Evolutionary conservation across 371 early-diverging fungal species (phyloP), one percentile per base, ranked within the genome.

Genomic region (Mucor mucedo): DNA sequence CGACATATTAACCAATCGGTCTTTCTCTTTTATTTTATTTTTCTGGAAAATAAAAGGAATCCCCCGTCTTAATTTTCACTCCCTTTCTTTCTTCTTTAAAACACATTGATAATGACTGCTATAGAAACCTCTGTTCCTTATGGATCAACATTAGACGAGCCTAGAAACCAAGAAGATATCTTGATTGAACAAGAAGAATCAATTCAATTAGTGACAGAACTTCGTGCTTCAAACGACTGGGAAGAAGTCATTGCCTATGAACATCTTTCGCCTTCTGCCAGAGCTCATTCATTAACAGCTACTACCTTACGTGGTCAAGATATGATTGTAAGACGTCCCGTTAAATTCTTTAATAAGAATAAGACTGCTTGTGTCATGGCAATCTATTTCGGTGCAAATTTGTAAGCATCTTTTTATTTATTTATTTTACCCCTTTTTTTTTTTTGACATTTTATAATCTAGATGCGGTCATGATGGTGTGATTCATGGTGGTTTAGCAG

Each of bases 401-500:
- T 80, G 80, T 76, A 75, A 79, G 72, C 60, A 11, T 27, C 29
- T n/a, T 50, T 48, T 48, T n/a, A n/a, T n/a, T 48, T 21, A 14
- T 28, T 48, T n/a, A n/a, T n/a, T 48, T 48, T 48, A 10, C 21
- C 30, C 30, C 9, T 30, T 10, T 2, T 16, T 14, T 55, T 11
- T 30, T 49, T 10, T 50, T 50, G 21, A 49, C n/a, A 38, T 48
- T 2, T 55, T 33, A 38, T 28, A 5, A 70, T 2, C 3, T 58
- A 44, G 75, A 7, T 91, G 91, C 50, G 91, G 91, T 5, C 91
- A 91, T 71, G 86, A 87, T 39, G 83, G 85, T 32, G 87, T 92
- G 65, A 84, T 91, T 28, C 93, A 92, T 63, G 92, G 92, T 11
- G 93, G 93, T 28, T 71, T 91, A 28, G 79, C 87, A 63, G 90